Percentiles rank a stretch among this genome's conserved stretches.
Evolutionary conservation across 768 basidiomycete species (phyloP).

Genomic region (Scleroderma bovista): DNA sequence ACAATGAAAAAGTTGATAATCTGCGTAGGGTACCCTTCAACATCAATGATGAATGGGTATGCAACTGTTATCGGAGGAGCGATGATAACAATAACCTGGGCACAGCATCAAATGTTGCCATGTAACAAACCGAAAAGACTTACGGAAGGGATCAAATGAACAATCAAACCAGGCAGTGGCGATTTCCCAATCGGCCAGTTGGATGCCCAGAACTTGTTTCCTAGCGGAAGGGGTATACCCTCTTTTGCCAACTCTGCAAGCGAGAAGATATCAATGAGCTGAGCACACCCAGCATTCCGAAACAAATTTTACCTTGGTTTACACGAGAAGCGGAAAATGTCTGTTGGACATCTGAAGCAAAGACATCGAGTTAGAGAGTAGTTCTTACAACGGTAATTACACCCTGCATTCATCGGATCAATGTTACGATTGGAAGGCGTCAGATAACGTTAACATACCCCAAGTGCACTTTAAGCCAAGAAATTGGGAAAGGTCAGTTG

Average conservation of each 20-base stretch:
- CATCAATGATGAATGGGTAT: conserved; percentile 58
- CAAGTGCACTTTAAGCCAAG: conserved; percentile 29
- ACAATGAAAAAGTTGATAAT: conserved; percentile 55
- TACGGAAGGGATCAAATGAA: conserved; percentile 51
- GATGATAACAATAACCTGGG: conserved; percentile 47
- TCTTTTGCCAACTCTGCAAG: conserved; percentile 52
- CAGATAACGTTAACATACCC: conserved; percentile 15
- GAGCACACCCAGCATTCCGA: not conserved
- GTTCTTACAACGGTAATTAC: conserved; percentile 26
- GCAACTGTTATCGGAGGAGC: conserved; percentile 47
- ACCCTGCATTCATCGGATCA: conserved; percentile 14
- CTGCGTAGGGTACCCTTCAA: conserved; percentile 44
- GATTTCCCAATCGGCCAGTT: conserved; percentile 58
- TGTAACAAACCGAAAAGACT: conserved; percentile 35
- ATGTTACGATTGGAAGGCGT: not conserved
- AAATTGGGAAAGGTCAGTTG: not conserved
- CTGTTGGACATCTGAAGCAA: conserved; percentile 19
- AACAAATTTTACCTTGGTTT: conserved; percentile 40
- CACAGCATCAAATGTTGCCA: conserved; percentile 31
- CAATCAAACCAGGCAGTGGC: conserved; percentile 49
- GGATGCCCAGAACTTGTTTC: conserved; percentile 55
- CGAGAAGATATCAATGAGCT: not conserved
- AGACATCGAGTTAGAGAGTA: not conserved
- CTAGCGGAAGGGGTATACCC: conserved; percentile 55
- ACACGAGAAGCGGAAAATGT: conserved; percentile 47